Conservation (phyloP, 257 asterid species). For the Solanum acaule region DNA sequence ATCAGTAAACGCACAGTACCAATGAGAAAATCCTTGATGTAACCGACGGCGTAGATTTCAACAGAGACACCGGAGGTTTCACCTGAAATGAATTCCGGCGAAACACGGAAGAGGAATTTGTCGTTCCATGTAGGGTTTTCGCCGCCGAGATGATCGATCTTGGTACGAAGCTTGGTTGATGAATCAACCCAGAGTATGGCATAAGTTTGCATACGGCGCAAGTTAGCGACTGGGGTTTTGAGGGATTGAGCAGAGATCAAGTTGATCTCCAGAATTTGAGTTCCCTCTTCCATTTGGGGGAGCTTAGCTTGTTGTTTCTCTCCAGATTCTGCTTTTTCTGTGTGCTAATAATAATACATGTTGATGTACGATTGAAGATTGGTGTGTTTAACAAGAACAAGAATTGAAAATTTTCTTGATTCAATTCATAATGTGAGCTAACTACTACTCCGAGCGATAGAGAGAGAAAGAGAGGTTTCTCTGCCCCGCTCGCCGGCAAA, state of each 20-base stretch:
- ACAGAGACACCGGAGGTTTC: conserved; percentile 84
- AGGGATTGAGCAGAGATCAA: conserved; percentile 90
- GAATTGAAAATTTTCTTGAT: not conserved
- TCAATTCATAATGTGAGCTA: not conserved
- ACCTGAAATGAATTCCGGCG: conserved; percentile 45
- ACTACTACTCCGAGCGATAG: not conserved
- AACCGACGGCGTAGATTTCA: conserved; percentile 72
- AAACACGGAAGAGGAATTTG: conserved; percentile 72
- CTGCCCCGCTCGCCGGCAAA: not conserved
- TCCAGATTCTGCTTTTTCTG: not conserved
- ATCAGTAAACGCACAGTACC: conserved; percentile 85
- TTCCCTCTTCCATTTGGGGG: conserved; percentile 14
- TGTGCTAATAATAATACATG: not conserved
- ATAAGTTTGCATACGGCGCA: conserved; percentile 62
- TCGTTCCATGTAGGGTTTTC: conserved; percentile 95
- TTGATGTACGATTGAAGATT: not conserved
- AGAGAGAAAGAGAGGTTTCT: not conserved
- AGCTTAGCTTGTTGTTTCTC: not conserved
- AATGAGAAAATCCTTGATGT: conserved; percentile 45
- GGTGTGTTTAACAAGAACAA: not conserved
- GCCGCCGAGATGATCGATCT: conserved; percentile 51
- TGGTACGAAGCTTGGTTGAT: conserved; percentile 61
- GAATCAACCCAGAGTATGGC: conserved; percentile 72
- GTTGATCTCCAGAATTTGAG: conserved; percentile 70
- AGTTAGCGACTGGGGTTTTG: conserved; percentile 46